phyloP scores from a whole-genome alignment of 495 filamentous ascomycete genomes.

The Neurospora sp. region DNA sequence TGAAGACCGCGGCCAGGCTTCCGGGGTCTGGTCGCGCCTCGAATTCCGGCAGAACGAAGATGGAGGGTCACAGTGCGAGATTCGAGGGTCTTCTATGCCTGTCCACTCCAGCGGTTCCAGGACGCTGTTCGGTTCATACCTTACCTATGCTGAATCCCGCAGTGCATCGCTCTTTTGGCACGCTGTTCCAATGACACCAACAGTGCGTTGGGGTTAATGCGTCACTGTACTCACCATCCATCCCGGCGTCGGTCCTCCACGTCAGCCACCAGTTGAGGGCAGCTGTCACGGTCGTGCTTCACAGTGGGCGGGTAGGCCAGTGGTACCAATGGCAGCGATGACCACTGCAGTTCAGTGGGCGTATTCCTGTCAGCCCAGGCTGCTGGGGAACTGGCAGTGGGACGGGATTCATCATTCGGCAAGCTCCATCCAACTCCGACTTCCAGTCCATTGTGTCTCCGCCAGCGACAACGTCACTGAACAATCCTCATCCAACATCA shows the following conservation, averaged over 20 bases:
- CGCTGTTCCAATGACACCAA: background rate
- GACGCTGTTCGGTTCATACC: no score
- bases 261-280: background rate
- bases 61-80: background rate
- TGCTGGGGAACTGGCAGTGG: background rate
- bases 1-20: background rate
- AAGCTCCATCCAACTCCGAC: background rate
- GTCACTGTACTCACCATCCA: background rate
- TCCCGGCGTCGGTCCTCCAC: background rate
- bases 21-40: background rate
- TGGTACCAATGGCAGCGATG: background rate
- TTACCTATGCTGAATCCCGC: background rate
- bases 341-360: background rate
- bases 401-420: background rate
- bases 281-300: background rate
- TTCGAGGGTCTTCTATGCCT: background rate
- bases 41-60: background rate
- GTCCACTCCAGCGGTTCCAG: background rate
- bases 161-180: background rate
- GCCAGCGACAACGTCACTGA: background rate
- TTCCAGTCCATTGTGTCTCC: background rate
- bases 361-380: background rate
- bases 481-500: background rate
- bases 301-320: background rate
- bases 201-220: background rate